Evolutionary conservation across 2,329 filamentous ascomycete genomes (phyloP), one percentile per base, ranked within the genome.

Genomic region (Neofusicoccum sp.): DNA sequence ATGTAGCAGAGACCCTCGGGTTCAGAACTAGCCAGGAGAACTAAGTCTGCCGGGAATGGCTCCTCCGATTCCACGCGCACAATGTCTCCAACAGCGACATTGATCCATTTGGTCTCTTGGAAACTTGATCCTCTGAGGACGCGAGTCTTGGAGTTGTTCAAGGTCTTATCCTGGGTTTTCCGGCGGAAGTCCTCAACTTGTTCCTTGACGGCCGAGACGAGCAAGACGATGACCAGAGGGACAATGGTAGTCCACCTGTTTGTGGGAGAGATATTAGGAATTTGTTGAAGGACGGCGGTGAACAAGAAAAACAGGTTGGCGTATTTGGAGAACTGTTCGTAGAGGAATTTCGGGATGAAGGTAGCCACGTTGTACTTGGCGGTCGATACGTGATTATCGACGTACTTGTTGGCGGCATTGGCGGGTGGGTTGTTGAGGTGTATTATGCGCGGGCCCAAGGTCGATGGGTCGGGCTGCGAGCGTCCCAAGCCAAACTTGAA

Each of bases 261-360:
- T 8, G 95, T 99, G 6, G 96, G 95, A 34, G 93, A 96, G 63
- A 99, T 88, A 66, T 89, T 88, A 24, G 95, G 95, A 63, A 99
- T 96, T 75, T 99, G 95, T 79, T 99, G 95, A 47, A 99, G 80
- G 41, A 86, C 88, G 14, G 95, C 93, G 38, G 95, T 99, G 76
- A 99, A 98, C 73, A 99, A 85, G 89, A 99, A 99, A 82, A 99
- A 99, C 71, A 99, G 78, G 78, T 99, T 99, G 80, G 95, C 95
- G 76, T 97, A 96, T 81, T 97, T 99, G 63, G 93, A 97, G 78
- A 99, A 99, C 74, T 99, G 95, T 76, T 99, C 95, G 75, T 93
- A 92, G 61, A 99, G 82, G 77, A 99, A 99, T 76, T 99, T 99
- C 54, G 95, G 95, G 16, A 98, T 73, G 75, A 99, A 99, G 20